Percentiles rank a stretch among this genome's conserved stretches.
phyloP scores from a whole-genome alignment of 495 filamentous ascomycete genomes.

The Aspergillus campestris region DNA sequence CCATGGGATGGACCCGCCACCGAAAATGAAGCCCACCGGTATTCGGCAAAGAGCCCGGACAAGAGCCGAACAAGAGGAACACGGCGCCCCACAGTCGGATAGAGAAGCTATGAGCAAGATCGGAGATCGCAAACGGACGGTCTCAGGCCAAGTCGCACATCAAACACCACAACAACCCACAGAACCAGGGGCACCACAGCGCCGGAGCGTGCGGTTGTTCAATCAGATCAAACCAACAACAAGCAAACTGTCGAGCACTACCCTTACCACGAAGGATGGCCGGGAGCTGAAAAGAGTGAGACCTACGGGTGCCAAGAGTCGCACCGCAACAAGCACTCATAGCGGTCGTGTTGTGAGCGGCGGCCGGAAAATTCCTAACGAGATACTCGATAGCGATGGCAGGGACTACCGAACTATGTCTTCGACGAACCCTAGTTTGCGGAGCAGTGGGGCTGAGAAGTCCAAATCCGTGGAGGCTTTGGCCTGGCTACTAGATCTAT shows the following conservation, averaged over 20 bases:
- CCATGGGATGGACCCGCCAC: constrained; percentile 49
- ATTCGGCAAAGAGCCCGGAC: constrained; percentile 41
- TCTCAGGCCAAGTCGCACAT: constrained; percentile 72
- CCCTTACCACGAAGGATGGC: constrained; percentile 48
- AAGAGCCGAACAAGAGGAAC: constrained; percentile 43
- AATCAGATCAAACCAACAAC: constrained; percentile 59
- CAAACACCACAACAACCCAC: constrained; percentile 39
- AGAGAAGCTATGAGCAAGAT: constrained; percentile 29
- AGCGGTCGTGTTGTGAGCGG: constrained; percentile 83
- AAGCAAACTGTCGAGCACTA: constrained; percentile 42
- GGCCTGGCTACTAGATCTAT: constrained; percentile 68
- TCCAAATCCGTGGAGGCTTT: constrained; percentile 68
- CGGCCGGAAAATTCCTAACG: constrained; percentile 54
- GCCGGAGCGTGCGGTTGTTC: constrained; percentile 72
- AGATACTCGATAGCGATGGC: constrained; percentile 58
- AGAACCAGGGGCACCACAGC: constrained; percentile 62
- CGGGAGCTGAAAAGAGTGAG: constrained; percentile 73
- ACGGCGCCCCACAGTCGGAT: constrained; percentile 26
- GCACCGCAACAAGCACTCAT: constrained; percentile 46
- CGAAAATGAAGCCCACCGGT: constrained; percentile 52
- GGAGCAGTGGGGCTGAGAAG: constrained; percentile 22
- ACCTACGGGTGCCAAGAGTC: constrained; percentile 51
- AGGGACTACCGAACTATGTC: constrained; percentile 39
- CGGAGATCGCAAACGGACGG: constrained; percentile 69
- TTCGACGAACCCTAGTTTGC: constrained; percentile 18